phyloP scores from a whole-genome alignment of 1,284 basidiomycete species.

The Ustilago shanxiensis region DNA sequence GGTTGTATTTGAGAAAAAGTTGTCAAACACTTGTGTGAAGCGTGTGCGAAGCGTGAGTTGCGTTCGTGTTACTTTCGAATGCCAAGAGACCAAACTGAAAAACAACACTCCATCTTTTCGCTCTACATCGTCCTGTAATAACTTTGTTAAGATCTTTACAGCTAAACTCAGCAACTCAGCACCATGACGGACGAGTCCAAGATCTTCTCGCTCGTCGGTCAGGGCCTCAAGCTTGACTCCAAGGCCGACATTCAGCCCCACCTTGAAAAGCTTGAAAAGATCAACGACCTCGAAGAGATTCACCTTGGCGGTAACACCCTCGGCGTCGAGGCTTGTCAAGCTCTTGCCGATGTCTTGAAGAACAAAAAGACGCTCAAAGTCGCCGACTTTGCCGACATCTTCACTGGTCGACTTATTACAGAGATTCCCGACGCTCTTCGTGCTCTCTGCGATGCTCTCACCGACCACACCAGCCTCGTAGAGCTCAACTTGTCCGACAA shows the following conservation, averaged over 20 bases:
- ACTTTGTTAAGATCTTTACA: neutral
- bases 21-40: too few species aligned
- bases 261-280: slow-evolving; percentile 74
- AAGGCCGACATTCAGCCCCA: slow-evolving; percentile 83
- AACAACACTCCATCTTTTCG: slow-evolving; percentile 9
- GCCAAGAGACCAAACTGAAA: neutral
- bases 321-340: slow-evolving; percentile 89
- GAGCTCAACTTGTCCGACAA: slow-evolving; percentile 95
- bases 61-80: slow-evolving; percentile 6
- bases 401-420: slow-evolving; percentile 93
- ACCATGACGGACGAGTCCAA: slow-evolving; percentile 45
- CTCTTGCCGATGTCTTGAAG: slow-evolving; percentile 83
- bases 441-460: slow-evolving; percentile 88
- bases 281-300: slow-evolving; percentile 82
- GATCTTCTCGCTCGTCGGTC: slow-evolving; percentile 57
- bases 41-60: neutral
- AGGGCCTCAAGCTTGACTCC: slow-evolving; percentile 83
- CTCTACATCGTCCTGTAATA: neutral
- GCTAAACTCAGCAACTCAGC: neutral
- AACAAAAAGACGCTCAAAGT: slow-evolving; percentile 81
- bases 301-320: slow-evolving; percentile 96
- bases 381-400: slow-evolving; percentile 96
- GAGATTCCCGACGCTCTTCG: slow-evolving; percentile 93
- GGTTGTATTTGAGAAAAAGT: neutral
- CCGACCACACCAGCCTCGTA: slow-evolving; percentile 81